Evolutionary conservation across 129 eudicot genomes (phyloP).

Genomic region (Chrysanthemum lavandulifolium): DNA sequence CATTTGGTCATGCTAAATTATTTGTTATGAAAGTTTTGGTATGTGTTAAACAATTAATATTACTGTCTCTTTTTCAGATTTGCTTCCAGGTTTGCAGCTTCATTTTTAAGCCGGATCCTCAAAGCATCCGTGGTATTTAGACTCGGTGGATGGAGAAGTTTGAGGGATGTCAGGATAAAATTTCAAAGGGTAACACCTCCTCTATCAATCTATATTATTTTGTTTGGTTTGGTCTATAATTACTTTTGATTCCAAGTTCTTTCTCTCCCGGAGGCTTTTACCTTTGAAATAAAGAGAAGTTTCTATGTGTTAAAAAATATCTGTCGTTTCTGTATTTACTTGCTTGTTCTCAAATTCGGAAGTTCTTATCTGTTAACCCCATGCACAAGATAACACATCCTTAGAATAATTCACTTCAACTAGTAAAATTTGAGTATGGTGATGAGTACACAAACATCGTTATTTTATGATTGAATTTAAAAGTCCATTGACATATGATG

Average conservation of each 20-base stretch:
- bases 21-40: too few relatives aligned
- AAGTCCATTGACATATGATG: constrained; percentile 10
- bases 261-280: constrained; percentile 9
- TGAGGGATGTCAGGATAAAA: constrained; percentile 75
- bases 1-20: too few relatives aligned
- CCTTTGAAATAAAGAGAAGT: background rate
- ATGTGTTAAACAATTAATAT: too few relatives aligned
- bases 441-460: background rate
- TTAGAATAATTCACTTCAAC: background rate
- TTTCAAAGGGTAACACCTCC: constrained; percentile 61
- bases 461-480: background rate
- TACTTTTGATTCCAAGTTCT: background rate
- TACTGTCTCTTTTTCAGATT: constrained; percentile 48
- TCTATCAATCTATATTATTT: constrained; percentile 5
- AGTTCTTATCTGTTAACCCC: constrained; percentile 1
- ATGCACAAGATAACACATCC: constrained; percentile 1
- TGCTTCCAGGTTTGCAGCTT: constrained; percentile 64
- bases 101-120: constrained; percentile 71
- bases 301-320: background rate
- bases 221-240: constrained; percentile 13
- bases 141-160: constrained; percentile 84
- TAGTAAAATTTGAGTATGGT: background rate
- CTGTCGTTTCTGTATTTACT: background rate
- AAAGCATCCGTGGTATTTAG: constrained; percentile 86
- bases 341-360: constrained; percentile 2